A percentile compares a stretch with the other conserved stretches of the same genome.
Evolutionary conservation across 306 rosid species (phyloP).

Genomic region (Rubus idaeus): DNA sequence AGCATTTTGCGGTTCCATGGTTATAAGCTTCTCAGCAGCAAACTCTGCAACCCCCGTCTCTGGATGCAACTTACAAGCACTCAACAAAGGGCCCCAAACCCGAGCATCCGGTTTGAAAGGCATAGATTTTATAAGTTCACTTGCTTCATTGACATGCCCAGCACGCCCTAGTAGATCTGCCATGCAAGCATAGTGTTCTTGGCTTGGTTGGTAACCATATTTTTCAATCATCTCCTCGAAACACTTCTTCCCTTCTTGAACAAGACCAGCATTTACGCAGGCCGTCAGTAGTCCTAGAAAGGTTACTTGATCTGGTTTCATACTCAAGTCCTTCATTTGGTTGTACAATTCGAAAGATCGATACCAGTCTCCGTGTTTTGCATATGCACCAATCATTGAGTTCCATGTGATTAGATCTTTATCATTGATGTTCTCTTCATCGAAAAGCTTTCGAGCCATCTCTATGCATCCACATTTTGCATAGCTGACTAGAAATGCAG

Average conservation of each 20-base stretch:
- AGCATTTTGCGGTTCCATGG: conserved; percentile 69
- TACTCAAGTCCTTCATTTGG: conserved; percentile 49
- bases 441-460: conserved; percentile 59
- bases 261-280: conserved; percentile 75
- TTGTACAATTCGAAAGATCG: conserved; percentile 50
- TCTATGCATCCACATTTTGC: conserved; percentile 82
- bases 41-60: conserved; percentile 54
- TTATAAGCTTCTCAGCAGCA: conserved; percentile 73
- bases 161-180: conserved; percentile 77
- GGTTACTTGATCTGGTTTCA: conserved; percentile 66
- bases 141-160: conserved; percentile 62
- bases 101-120: conserved; percentile 63
- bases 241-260: conserved; percentile 47
- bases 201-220: conserved; percentile 55
- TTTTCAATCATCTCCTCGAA: conserved; percentile 65
- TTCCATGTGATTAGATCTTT: conserved; percentile 74
- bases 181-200: conserved; percentile 75
- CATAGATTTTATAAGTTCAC: conserved; percentile 49
- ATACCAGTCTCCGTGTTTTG: conserved; percentile 68
- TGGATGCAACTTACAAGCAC: conserved; percentile 67
- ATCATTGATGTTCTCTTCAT: conserved; percentile 49
- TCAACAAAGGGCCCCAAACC: conserved; percentile 74
- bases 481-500: conserved; percentile 65
- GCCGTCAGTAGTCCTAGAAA: conserved; percentile 67
- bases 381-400: conserved; percentile 65